Evolutionary conservation across 768 basidiomycete genomes (phyloP).

Genomic region (Pholiota molesta): DNA sequence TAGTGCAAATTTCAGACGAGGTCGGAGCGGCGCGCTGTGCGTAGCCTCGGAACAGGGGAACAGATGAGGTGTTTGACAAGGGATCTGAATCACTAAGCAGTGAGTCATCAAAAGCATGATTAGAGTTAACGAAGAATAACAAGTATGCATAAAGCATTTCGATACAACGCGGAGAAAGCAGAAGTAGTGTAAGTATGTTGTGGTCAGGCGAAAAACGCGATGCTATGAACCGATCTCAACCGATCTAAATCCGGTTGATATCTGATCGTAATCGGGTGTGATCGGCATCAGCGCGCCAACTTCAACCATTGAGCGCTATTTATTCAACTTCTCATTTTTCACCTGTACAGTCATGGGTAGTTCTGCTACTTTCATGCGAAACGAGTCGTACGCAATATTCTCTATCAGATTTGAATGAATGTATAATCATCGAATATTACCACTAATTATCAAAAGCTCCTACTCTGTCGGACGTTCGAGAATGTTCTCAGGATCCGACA

Average conservation of each 20-base stretch:
- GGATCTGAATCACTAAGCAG: neutral
- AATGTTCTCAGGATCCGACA: neutral
- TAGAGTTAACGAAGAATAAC: neutral
- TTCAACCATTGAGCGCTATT: neutral
- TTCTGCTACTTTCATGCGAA: neutral
- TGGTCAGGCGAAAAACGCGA: neutral
- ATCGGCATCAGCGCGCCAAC: neutral
- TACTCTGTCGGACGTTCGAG: neutral
- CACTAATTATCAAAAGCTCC: neutral
- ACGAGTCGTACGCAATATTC: neutral
- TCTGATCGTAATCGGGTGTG: neutral
- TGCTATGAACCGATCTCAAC: neutral
- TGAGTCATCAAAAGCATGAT: conserved; percentile 1
- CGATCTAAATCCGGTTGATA: neutral
- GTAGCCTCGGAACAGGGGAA: neutral
- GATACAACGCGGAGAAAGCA: neutral
- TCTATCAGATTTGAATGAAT: neutral
- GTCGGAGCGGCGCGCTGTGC: neutral
- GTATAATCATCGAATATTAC: neutral
- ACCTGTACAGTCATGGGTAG: neutral
- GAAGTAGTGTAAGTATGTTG: neutral
- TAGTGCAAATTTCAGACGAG: conserved; percentile 1
- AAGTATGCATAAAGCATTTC: neutral
- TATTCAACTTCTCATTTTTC: neutral
- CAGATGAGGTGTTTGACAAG: neutral